Base-by-base conservation (phyloP, 495 filamentous ascomycete genomes). In the Podospora anserina region DNA sequence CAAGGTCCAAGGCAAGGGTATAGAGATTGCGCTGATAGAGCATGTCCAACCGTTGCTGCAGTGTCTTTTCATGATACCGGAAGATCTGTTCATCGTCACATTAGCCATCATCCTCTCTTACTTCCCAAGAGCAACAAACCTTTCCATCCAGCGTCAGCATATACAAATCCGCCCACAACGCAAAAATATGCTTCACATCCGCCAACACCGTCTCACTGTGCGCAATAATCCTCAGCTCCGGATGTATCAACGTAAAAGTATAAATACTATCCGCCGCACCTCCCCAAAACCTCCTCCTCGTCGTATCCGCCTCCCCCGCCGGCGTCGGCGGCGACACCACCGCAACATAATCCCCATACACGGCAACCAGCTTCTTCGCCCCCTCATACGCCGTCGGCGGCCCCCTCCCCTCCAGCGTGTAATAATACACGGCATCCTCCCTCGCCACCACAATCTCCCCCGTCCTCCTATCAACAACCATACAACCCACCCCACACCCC, bases 351-450 rank as follows among this genome's bases (percentile, higher is more conserved):
- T 97, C 92, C 56, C 89, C 88, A 78, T 91, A 96, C 11, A 91
- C 86, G 28, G 85, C 85, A 61, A 97, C 88, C 62, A 93, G 84
- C 74, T 89, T 92, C 80, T 98, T 99, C 2, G 89, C 87, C 9
- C 92, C 91, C 74, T 99, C 95, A 73, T 93, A 97, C 2, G 92
- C 91, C 80, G 90, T 94, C 68, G 90, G 93, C 20, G 91, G 89
- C 0, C 93, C 92, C 59, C 93, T 86, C 4, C 95, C 96, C 68
- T 94, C 91, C 0, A 89, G 79, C 0, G 91, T 92, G 78, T 98
- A 99, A 63, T 90, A 92, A 80, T 97, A 97, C 66, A 99, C 88
- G 3, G 94, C 95, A 86, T 99, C 95, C 70, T 97, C 94, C 58
- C 95, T 84, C 2, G 88, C 95, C 27, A 98, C 90, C 20, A 98